A percentile compares a stretch with the other conserved stretches of the same genome.
Conservation (phyloP, 805 yeast species). For the Jamesozyma gamospora region DNA sequence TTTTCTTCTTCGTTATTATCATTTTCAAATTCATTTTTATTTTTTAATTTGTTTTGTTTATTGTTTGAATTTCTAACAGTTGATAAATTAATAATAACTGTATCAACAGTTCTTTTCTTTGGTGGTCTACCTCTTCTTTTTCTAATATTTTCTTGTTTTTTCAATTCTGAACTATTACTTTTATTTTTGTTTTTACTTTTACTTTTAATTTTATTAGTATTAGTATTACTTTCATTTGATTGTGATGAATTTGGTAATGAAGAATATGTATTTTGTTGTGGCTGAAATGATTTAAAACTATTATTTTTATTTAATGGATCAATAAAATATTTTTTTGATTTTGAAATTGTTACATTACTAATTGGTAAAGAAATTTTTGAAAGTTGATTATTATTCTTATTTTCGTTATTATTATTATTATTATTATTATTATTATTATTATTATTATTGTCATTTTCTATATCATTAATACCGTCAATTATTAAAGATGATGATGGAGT, state of each 20-base stretch:
- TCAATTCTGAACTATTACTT: background rate
- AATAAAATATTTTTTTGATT: constrained; percentile 24
- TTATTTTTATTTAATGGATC: constrained; percentile 17
- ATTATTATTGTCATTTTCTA: background rate
- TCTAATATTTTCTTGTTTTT: constrained; percentile 4
- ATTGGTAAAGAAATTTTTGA: constrained; percentile 21
- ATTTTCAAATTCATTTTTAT: no score
- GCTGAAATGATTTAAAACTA: no score
- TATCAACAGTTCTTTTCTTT: constrained; percentile 24
- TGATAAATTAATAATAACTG: constrained; percentile 12
- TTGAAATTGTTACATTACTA: constrained; percentile 22
- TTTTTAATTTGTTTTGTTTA: background rate
- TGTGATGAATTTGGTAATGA: background rate
- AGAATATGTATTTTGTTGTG: no score
- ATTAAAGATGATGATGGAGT: background rate
- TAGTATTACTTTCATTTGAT: background rate
- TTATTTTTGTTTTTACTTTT: no score
- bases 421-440: background rate
- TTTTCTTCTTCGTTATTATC: background rate
- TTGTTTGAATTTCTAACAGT: no score
- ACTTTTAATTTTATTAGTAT: background rate
- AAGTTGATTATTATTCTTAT: constrained; percentile 4
- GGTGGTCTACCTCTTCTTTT: constrained; percentile 30
- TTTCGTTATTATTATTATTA: background rate
- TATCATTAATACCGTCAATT: background rate